phyloP scores from a whole-genome alignment of 495 filamentous ascomycete genomes.

The Oidiodendron maius region DNA sequence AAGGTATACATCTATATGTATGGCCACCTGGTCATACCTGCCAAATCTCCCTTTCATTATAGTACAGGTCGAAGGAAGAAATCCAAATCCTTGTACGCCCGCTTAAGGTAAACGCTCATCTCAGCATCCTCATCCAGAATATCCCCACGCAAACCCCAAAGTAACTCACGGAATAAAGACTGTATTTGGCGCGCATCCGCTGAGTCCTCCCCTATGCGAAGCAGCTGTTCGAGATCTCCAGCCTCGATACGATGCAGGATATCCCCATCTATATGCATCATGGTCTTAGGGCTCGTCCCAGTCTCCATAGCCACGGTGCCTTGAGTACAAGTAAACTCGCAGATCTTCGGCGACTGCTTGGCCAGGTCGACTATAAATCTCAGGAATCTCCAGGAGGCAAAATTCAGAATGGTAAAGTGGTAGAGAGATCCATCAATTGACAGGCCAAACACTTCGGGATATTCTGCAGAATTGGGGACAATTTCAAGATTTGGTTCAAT shows the following conservation, averaged over 20 bases:
- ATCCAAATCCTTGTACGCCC: slow-evolving; percentile 39
- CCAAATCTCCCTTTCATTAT: slow-evolving; percentile 12
- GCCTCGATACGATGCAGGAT: slow-evolving; percentile 50
- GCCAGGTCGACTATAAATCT: slow-evolving; percentile 58
- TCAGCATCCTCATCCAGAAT: slow-evolving; percentile 6
- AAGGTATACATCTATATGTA: neutral
- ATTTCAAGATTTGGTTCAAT: neutral
- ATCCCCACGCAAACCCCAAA: slow-evolving; percentile 10
- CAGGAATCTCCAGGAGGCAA: slow-evolving; percentile 54
- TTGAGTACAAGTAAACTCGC: slow-evolving; percentile 17
- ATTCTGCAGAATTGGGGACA: slow-evolving; percentile 15
- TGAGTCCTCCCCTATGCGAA: slow-evolving; percentile 21
- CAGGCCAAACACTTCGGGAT: slow-evolving; percentile 50
- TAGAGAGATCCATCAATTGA: slow-evolving; percentile 60
- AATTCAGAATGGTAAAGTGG: slow-evolving; percentile 50
- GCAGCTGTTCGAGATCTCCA: slow-evolving; percentile 38
- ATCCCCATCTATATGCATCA: slow-evolving; percentile 65
- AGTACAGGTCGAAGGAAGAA: slow-evolving; percentile 39
- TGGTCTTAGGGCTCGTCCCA: slow-evolving; percentile 26
- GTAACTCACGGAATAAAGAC: slow-evolving; percentile 21
- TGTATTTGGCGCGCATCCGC: slow-evolving; percentile 29
- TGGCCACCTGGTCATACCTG: neutral
- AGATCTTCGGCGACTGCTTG: slow-evolving; percentile 14
- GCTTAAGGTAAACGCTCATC: slow-evolving; percentile 21
- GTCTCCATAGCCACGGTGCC: slow-evolving; percentile 10